Base-by-base conservation (phyloP, 2,329 filamentous ascomycete species). In the Ophiocordyceps robertsii region DNA sequence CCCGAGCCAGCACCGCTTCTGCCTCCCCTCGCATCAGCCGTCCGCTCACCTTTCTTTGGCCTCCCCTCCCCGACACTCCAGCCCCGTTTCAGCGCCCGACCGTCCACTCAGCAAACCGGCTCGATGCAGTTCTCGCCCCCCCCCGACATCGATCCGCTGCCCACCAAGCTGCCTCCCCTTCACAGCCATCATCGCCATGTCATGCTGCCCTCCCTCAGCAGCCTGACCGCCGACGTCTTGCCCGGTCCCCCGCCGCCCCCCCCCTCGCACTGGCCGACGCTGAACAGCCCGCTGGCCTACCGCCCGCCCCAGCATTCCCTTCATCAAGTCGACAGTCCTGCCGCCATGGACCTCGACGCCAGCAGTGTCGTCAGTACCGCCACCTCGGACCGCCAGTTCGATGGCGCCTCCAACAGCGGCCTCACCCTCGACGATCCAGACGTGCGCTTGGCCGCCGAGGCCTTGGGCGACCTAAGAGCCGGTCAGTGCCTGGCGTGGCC, bases 381-480 rank as follows among this genome's bases (percentile, higher is more conserved):
- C 8, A 72, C 70, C 4, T 67, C 72, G 12, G 69, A 71, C 41
- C 57, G 57, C n/a, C 59, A 64, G 32, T 52, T 60, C 13, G 67
- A 68, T 47, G 65, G 62, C 4, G 60, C 70, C 39, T 61, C 68
- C 6, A 64, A 64, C 43, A 76, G 70, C 45, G 70, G 43, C 32
- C 41, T 78, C 39, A 77, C 65, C 45, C 58, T 82, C 27, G 79
- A 82, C 52, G 78, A 82, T 49, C 77, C 78, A 3, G 77, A 82
- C 52, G 79, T 83, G 31, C 70, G 77, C 36, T 67, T 82, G 51
- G 84, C 84, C 21, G 84, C 84, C 29, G 82, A 88, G 60, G 84
- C 84, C 8, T 65, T 89, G 13, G 82, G 83, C 39, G 81, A 85
- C 51, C 68, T 89, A 46, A 73, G 80, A 62, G 79, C 82, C 53